Evolutionary conservation across 345 rosid genomes (phyloP).

Genomic region (Zanthoxylum bungeanum): DNA sequence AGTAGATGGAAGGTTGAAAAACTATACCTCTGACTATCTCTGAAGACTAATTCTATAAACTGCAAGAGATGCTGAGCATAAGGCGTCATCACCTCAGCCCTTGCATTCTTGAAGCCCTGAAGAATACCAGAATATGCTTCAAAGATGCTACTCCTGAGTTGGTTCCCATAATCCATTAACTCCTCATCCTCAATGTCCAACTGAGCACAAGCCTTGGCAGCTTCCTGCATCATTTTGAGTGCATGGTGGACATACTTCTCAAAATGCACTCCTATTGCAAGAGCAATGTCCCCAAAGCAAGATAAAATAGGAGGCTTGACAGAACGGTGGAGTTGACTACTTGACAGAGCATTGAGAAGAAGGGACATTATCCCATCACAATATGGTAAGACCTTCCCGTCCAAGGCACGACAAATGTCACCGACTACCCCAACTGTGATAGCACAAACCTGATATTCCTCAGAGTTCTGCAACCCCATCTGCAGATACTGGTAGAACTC

Average conservation of each 20-base stretch:
- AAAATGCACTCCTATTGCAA: constrained; percentile 78
- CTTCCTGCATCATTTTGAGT: constrained; percentile 77
- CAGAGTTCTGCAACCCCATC: constrained; percentile 88
- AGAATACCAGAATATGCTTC: constrained; percentile 95
- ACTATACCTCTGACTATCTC: constrained; percentile 58
- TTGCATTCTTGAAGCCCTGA: constrained; percentile 82
- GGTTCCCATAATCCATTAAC: constrained; percentile 77
- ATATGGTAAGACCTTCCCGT: constrained; percentile 64
- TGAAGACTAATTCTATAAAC: constrained; percentile 73
- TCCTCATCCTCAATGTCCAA: constrained; percentile 73
- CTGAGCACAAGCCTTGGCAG: constrained; percentile 72
- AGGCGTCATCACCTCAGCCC: constrained; percentile 77
- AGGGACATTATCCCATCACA: constrained; percentile 87
- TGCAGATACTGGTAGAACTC: constrained; percentile 77
- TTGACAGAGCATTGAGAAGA: constrained; percentile 68
- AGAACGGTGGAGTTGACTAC: constrained; percentile 76
- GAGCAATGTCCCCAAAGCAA: constrained; percentile 89
- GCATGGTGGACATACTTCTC: constrained; percentile 64
- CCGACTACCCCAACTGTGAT: constrained; percentile 90
- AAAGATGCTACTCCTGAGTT: constrained; percentile 78
- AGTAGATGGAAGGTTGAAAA: background rate
- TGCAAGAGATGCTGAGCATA: constrained; percentile 81
- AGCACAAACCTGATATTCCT: constrained; percentile 91
- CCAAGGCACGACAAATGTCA: constrained; percentile 88
- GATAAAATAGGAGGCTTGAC: constrained; percentile 96